Conservation (phyloP, 1,139 yeast genomes). For the Hyphopichia buzzinii region DNA sequence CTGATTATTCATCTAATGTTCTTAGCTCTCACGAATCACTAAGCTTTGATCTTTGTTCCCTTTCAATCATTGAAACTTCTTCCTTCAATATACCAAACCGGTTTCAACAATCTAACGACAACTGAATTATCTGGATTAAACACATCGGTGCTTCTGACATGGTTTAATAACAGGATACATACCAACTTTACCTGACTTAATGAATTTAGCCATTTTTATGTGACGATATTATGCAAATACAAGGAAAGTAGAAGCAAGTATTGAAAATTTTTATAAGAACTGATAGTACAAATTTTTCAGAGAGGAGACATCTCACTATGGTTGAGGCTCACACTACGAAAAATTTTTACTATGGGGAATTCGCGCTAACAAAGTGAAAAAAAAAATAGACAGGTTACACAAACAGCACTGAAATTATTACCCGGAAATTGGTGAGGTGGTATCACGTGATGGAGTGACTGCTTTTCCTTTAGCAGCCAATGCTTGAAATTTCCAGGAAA, state of each 20-base stretch:
- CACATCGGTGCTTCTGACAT: too few relatives aligned
- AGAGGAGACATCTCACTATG: not conserved
- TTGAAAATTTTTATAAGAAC: conserved; percentile 10
- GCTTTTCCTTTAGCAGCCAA: not conserved
- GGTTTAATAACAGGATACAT: too few relatives aligned
- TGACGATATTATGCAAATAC: conserved; percentile 14
- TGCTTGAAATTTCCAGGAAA: too few relatives aligned
- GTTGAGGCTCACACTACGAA: conserved; percentile 1
- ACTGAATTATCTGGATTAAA: too few relatives aligned
- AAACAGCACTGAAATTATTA: not conserved
- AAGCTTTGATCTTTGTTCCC: too few relatives aligned
- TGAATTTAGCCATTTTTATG: conserved; percentile 86
- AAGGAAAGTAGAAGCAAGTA: conserved; percentile 5
- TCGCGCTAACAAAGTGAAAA: conserved; percentile 6
- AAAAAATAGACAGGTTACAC: conserved; percentile 12
- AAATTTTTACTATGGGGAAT: conserved; percentile 1
- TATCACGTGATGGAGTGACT: conserved; percentile 1
- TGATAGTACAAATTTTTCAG: not conserved
- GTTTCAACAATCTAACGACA: too few relatives aligned
- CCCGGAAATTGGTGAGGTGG: not conserved
- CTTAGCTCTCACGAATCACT: too few relatives aligned
- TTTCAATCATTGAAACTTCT: too few relatives aligned
- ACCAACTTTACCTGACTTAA: conserved; percentile 99
- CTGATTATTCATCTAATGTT: too few relatives aligned
- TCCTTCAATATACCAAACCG: too few relatives aligned